These are phyloP conservation scores for Botrytis squamosa DNA, from an alignment of 2,329 filamentous ascomycete genomes.

Conservation along the genomic window DNA sequence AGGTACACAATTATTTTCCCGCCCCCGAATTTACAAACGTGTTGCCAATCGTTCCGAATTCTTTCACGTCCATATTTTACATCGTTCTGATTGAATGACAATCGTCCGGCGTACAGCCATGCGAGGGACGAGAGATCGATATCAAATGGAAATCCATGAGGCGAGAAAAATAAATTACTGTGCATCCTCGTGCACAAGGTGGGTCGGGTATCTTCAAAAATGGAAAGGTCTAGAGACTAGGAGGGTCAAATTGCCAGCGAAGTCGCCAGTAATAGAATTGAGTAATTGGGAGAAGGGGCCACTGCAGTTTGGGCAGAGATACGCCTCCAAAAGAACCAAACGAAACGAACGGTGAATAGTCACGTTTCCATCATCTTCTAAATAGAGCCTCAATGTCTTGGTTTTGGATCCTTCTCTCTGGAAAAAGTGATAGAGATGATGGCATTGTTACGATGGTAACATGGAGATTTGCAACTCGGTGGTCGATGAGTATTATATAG, in stretches of 20 bases:
- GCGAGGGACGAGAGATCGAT: background rate
- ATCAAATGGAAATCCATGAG: conserved; percentile 7
- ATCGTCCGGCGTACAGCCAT: background rate
- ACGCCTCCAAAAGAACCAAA: conserved; percentile 1
- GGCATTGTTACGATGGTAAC: background rate
- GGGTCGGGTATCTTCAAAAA: conserved; percentile 5
- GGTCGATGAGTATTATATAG: conserved; percentile 10
- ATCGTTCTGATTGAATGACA: background rate
- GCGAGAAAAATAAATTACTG: background rate
- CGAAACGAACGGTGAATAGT: conserved; percentile 8
- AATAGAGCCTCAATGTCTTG: conserved; percentile 8
- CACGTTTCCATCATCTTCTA: conserved; percentile 15
- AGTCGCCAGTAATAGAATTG: conserved; percentile 10
- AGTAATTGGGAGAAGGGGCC: conserved; percentile 3
- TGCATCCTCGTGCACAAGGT: background rate
- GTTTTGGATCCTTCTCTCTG: conserved; percentile 5
- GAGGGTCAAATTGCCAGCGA: conserved; percentile 17
- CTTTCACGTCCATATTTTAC: background rate
- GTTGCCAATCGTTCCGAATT: conserved; percentile 9
- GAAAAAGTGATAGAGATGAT: conserved; percentile 1
- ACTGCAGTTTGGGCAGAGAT: conserved; percentile 6
- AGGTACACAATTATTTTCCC: conserved; percentile 7
- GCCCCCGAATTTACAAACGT: conserved; percentile 1
- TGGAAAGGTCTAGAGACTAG: conserved; percentile 24
- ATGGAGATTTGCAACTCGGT: background rate